Evolutionary conservation across 2,329 filamentous ascomycete species (phyloP), one percentile per base, ranked within the genome.

Genomic region (Sclerotinia spermophila): DNA sequence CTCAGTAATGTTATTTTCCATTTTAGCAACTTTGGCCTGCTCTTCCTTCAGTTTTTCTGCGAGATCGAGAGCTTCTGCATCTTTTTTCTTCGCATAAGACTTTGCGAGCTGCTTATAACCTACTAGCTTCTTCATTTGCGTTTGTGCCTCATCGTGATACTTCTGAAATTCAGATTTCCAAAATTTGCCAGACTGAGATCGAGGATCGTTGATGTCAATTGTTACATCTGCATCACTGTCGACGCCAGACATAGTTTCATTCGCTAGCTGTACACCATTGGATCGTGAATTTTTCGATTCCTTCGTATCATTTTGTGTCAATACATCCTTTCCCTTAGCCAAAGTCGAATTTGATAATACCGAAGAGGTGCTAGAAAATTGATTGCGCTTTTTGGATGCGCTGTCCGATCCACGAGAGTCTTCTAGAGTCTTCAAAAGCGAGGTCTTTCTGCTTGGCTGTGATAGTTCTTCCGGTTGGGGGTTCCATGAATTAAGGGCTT

Each of bases 41-140:
- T 93, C 91, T 71, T 91, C 87, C 72, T 86, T 86, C 48, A 95
- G 84, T 75, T 88, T 87, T 72, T 88, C 86, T 33, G 86, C 84
- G 65, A 94, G 81, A 70, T 91, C 85, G 38, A 87, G 85, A 33
- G 90, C 89, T 79, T 94, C 90, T 27, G 84, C 83, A 77, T 95
- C 92, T 80, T 94, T 94, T 81, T 90, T 87, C 78, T 90, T 89
- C 58, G 92, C 92, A 77, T 90, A 94, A 69, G 89, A 90, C 81
- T 92, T 94, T 71, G 92, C 91, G 73, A 93, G 84, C 78, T 92
- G 88, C 82, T 94, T 93, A 83, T 94, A 94, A 78, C 88, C 88
- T 78, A 94, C 86, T 77, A 95, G 84, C 81, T 91, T 92, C 82
- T 89, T 89, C 84, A 94, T 90, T 79, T 94, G 90, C 58, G 84